Evolutionary conservation across 1,139 yeast genomes (phyloP), one percentile per base, ranked within the genome.

Genomic region (Candida pseudoviswanathii): DNA sequence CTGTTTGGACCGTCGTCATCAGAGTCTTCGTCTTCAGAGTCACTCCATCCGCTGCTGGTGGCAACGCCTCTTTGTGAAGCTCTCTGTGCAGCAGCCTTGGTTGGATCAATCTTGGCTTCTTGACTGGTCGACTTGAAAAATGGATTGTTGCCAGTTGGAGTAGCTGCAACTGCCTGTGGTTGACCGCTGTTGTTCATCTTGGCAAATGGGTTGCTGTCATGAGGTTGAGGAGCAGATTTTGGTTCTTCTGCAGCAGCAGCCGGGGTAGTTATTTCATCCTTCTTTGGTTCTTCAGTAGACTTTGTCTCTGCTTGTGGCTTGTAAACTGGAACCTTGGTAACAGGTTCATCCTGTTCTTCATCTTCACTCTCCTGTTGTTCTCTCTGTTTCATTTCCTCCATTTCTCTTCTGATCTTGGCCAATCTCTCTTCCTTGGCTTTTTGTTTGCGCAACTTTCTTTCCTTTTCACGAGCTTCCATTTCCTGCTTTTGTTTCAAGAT

Each of bases 41-140:
- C 83, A 52, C 82, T 83, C 87, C 88, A 83, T 55, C 80, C 86
- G 48, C 75, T 78, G 43, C 63, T 69, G 48, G 68, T 80, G 1
- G 67, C 63, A 44, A 77, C 62, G 3, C 90, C 89, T 62, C 88
- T 72, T 64, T 85, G 90, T 5, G 85, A 77, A 22, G 76, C 81
- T 61, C 90, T 73, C 64, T 85, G 90, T 2, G 81, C 82, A 46
- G 80, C 85, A 5, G 85, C 80, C 53, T 83, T 82, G 53, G 74
- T 72, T 0, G 80, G 70, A 59, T 84, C 87, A 52, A 81, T 66
- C 3, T 65, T 60, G 5, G 67, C 65, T 10, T 68, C 60, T 2
- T 69, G 56, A 1, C 66, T 57, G 1, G 76, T 56, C 1, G 78
- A 75, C 57, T 81, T 81, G 67, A 84, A 82, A 63, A 83, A 84